phyloP scores from a whole-genome alignment of 352 stramenopile genomes.

The Albugo candida region DNA sequence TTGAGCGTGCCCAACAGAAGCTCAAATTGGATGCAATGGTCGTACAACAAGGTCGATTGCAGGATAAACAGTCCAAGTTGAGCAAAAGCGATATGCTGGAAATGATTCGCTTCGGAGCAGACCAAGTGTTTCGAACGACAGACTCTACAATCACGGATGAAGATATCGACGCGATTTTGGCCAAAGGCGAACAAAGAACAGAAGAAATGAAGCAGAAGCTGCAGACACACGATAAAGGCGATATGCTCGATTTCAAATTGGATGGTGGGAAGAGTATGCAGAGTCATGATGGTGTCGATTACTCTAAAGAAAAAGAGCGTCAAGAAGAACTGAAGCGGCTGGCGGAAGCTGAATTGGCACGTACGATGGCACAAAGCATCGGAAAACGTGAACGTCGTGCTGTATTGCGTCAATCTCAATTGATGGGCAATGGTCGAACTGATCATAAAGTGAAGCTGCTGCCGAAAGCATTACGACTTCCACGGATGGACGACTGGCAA shows the following conservation, averaged over 20 bases:
- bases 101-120: slow-evolving; percentile 94
- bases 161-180: slow-evolving; percentile 96
- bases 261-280: slow-evolving; percentile 82
- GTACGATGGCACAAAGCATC: slow-evolving; percentile 58
- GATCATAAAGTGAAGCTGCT: slow-evolving; percentile 52
- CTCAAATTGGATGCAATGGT: slow-evolving; percentile 81
- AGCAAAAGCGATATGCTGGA: slow-evolving; percentile 92
- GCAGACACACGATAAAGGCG: slow-evolving; percentile 67
- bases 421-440: slow-evolving; percentile 20
- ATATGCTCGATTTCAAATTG: slow-evolving; percentile 81
- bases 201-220: slow-evolving; percentile 81
- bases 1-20: slow-evolving; percentile 96
- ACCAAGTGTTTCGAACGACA: slow-evolving; percentile 95
- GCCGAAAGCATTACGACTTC: slow-evolving; percentile 55
- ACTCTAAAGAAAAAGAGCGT: slow-evolving; percentile 84
- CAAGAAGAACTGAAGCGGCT: slow-evolving; percentile 73
- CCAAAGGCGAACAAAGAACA: slow-evolving; percentile 64
- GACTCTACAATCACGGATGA: slow-evolving; percentile 94
- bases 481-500: slow-evolving; percentile 76
- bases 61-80: slow-evolving; percentile 83
- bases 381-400: slow-evolving; percentile 68
- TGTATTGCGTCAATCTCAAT: slow-evolving; percentile 42
- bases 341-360: slow-evolving; percentile 60
- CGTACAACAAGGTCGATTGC: slow-evolving; percentile 65
- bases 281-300: slow-evolving; percentile 93